Percentiles rank a stretch among this genome's conserved stretches.
Evolutionary conservation across 352 stramenopile species (phyloP).

Genomic region (Peronosclerospora sorghi): DNA sequence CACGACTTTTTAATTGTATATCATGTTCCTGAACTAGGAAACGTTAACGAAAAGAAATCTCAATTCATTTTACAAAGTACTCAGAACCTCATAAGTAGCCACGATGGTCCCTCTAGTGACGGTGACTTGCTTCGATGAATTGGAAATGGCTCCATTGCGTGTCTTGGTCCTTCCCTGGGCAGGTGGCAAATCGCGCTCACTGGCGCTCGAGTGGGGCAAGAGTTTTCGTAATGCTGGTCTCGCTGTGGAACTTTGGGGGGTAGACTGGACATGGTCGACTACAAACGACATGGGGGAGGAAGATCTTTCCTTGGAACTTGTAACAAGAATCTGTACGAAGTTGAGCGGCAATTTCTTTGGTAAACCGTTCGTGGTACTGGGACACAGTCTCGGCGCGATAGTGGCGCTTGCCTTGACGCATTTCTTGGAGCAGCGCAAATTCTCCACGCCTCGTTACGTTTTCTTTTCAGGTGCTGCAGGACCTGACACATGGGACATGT

Average conservation of each 20-base stretch:
- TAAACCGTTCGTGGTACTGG: slow-evolving; percentile 57
- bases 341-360: slow-evolving; percentile 53
- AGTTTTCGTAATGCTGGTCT: slow-evolving; percentile 24
- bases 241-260: slow-evolving; percentile 42
- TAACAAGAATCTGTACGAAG: slow-evolving; percentile 27
- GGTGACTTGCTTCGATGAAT: slow-evolving; percentile 50
- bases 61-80: too few relatives aligned
- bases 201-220: slow-evolving; percentile 37
- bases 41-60: too few relatives aligned
- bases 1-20: too few relatives aligned
- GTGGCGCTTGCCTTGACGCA: slow-evolving; percentile 40
- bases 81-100: too few relatives aligned
- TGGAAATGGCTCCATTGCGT: slow-evolving; percentile 47
- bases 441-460: slow-evolving; percentile 44
- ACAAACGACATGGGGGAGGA: slow-evolving; percentile 5
- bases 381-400: slow-evolving; percentile 60
- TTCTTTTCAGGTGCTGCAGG: slow-evolving; percentile 42
- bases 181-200: slow-evolving; percentile 28
- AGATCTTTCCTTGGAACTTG: slow-evolving; percentile 10
- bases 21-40: too few relatives aligned
- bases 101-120: slow-evolving; percentile 26
- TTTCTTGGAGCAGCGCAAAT: slow-evolving; percentile 29
- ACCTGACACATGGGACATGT: slow-evolving; percentile 22
- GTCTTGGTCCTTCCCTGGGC: slow-evolving; percentile 53
- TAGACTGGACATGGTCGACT: slow-evolving; percentile 42